phyloP scores from a whole-genome alignment of 805 yeast genomes.

The Kuraishia borneana region DNA sequence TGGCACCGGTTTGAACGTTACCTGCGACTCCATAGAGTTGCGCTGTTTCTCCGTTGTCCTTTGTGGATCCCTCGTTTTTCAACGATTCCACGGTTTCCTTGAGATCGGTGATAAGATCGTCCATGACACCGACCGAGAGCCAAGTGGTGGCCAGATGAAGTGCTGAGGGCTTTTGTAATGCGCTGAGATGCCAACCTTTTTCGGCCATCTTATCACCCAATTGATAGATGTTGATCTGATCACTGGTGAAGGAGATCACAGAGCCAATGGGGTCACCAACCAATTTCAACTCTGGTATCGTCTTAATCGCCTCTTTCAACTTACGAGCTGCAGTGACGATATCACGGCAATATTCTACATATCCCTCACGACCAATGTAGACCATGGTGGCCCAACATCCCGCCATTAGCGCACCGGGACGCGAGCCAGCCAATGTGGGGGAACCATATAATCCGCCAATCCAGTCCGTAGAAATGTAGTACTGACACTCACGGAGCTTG shows the following conservation, averaged over 20 bases:
- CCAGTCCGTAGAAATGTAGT: conserved; percentile 79
- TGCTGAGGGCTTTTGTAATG: conserved; percentile 86
- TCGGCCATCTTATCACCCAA: conserved; percentile 59
- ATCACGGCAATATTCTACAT: conserved; percentile 48
- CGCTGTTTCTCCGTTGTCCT: conserved; percentile 50
- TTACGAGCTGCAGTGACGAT: conserved; percentile 57
- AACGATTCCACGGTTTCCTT: conserved; percentile 31
- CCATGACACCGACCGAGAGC: conserved; percentile 51
- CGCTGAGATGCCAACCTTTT: conserved; percentile 81
- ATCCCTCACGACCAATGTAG: conserved; percentile 77
- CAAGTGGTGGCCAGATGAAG: conserved; percentile 83
- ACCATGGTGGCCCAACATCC: conserved; percentile 97
- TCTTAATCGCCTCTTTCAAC: conserved; percentile 36
- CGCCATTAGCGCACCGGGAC: conserved; percentile 96
- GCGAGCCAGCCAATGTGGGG: conserved; percentile 91
- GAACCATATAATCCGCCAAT: conserved; percentile 93
- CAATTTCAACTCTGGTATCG: conserved; percentile 48
- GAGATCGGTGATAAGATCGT: conserved; percentile 45
- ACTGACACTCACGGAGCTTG: conserved; percentile 67
- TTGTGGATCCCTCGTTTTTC: conserved; percentile 22
- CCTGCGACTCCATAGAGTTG: conserved; percentile 96
- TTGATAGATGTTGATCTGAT: conserved; percentile 56
- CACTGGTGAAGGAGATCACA: conserved; percentile 69
- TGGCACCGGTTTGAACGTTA: conserved; percentile 69
- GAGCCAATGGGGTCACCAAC: conserved; percentile 82